A percentile compares a stretch with the other conserved stretches of the same genome.
Conservation (phyloP, 352 stramenopile genomes). For the Phytophthora fragariaefolia region DNA sequence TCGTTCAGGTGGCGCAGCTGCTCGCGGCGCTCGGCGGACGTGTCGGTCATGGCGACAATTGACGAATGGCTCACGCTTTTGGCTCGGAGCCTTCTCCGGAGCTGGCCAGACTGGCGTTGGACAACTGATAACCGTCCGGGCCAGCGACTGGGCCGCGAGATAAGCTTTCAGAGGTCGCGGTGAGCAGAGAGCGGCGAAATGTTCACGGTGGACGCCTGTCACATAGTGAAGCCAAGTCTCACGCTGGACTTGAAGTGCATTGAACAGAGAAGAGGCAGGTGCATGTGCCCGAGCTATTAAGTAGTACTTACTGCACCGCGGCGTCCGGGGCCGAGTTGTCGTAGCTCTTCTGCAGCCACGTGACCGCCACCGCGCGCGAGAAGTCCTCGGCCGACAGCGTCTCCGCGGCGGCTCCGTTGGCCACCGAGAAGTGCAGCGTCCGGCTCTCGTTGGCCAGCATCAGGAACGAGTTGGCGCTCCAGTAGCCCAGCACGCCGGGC, state of each 20-base stretch:
- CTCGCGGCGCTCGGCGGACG: constrained; percentile 25
- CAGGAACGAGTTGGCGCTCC: constrained; percentile 77
- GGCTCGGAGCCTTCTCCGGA: constrained; percentile 10
- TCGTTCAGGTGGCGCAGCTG: constrained; percentile 48
- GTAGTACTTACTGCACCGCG: constrained; percentile 11
- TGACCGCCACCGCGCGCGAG: constrained; percentile 47
- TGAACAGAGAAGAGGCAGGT: constrained; percentile 22
- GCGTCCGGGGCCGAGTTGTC: constrained; percentile 27
- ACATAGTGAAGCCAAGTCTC: constrained; percentile 24
- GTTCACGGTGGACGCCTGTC: too few species aligned
- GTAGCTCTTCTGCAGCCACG: constrained; percentile 81
- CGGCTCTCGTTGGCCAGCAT: constrained; percentile 67
- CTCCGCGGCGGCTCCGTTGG: constrained; percentile 12
- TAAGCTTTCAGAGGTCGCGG: background rate
- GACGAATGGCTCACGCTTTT: constrained; percentile 15
- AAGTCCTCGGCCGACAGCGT: constrained; percentile 44
- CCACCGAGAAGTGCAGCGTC: constrained; percentile 54
- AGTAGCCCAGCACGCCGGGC: constrained; percentile 57
- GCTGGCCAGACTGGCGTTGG: constrained; percentile 19
- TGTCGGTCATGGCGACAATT: constrained; percentile 21
- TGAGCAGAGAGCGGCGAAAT: background rate
- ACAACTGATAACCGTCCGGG: constrained; percentile 28
- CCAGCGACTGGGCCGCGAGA: too few species aligned
- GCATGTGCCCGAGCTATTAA: constrained; percentile 1
- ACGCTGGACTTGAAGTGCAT: constrained; percentile 22